A percentile compares a stretch with the other conserved stretches of the same genome.
Evolutionary conservation across 1,284 basidiomycete genomes (phyloP).

Genomic region (Ceratobasidium sp.): DNA sequence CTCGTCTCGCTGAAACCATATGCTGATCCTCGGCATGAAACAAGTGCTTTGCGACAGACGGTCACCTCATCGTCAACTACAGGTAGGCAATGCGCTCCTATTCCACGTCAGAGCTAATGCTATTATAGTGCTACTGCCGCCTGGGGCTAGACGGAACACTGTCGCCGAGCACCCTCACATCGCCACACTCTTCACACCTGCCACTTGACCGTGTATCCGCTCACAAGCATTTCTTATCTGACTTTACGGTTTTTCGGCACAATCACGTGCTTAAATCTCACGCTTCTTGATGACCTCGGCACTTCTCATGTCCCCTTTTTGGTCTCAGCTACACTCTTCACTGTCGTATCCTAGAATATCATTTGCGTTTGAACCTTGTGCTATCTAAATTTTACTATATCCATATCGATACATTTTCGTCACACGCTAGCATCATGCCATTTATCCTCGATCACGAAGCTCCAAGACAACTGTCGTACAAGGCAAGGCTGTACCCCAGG

Average conservation of each 20-base stretch:
- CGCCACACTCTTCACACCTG: not conserved
- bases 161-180: not conserved
- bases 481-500: not conserved
- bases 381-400: no score
- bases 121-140: conserved; percentile 68
- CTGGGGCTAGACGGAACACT: conserved; percentile 62
- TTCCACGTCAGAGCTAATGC: conserved; percentile 2
- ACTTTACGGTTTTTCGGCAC: not conserved
- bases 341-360: not conserved
- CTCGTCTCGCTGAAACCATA: conserved; percentile 2
- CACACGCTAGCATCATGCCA: not conserved
- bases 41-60: conserved; percentile 90
- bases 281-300: not conserved
- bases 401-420: no score
- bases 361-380: not conserved
- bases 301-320: not conserved
- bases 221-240: not conserved
- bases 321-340: not conserved
- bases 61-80: conserved; percentile 95
- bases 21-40: not conserved
- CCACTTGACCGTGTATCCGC: not conserved
- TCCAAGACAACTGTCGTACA: not conserved
- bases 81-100: conserved; percentile 62
- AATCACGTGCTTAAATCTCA: not conserved
- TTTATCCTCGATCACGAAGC: not conserved